Conservation (phyloP, 2,329 filamentous ascomycete genomes). For the Fusarium azukiicola region DNA sequence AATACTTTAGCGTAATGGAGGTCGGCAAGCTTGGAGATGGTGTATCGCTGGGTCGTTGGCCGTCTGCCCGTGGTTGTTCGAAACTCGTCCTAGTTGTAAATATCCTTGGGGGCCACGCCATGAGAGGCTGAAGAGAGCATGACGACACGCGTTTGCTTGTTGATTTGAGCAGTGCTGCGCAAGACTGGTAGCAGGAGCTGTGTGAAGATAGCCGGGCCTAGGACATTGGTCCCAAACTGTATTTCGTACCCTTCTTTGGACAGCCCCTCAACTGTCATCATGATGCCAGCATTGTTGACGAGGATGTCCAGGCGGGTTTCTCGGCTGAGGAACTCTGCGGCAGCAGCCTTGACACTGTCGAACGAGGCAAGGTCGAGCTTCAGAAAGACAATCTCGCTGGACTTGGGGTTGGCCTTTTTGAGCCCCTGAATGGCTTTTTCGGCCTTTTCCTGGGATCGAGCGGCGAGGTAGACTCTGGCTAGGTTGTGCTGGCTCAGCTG, state of each 20-base stretch:
- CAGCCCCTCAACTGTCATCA: slow-evolving; percentile 36
- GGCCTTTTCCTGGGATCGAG: slow-evolving; percentile 12
- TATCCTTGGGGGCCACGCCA: not conserved
- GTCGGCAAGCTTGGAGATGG: slow-evolving; percentile 2
- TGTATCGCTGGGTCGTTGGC: not conserved
- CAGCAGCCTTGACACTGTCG: not conserved
- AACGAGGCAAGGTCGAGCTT: not conserved
- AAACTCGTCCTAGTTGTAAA: slow-evolving; percentile 4
- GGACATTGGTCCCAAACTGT: slow-evolving; percentile 43
- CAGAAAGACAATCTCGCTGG: not conserved
- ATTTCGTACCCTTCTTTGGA: slow-evolving; percentile 42
- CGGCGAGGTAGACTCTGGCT: not conserved
- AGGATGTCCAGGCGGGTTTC: slow-evolving; percentile 39
- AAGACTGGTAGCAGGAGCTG: slow-evolving; percentile 44
- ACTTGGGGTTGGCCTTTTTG: not conserved
- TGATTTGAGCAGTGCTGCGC: not conserved
- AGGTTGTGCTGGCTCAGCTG: slow-evolving; percentile 6
- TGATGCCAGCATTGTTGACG: slow-evolving; percentile 40
- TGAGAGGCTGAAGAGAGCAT: slow-evolving; percentile 2
- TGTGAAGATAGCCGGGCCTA: slow-evolving; percentile 36
- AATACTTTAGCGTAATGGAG: not conserved
- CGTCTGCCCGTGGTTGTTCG: not conserved
- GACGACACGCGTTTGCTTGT: not conserved
- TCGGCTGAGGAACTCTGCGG: slow-evolving; percentile 1
- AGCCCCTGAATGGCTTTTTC: slow-evolving; percentile 2